phyloP scores from a whole-genome alignment of 164 flowering plant species.

The Vitis rupestris region DNA sequence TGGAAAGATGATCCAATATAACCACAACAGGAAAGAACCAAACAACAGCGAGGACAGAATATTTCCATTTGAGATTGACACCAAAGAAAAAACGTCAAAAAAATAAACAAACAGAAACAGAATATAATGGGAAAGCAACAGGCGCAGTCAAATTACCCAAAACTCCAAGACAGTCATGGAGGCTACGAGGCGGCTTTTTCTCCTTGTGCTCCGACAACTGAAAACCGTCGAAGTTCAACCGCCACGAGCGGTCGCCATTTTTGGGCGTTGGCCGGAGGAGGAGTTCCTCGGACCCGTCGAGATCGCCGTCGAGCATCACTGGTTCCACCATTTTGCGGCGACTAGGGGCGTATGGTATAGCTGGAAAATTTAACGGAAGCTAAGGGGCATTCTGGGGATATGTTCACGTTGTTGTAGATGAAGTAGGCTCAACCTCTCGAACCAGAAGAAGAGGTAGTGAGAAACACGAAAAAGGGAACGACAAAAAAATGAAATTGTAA shows the following conservation, averaged over 20 bases:
- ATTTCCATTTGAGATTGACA: background rate
- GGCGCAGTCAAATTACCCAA: slow-evolving; percentile 36
- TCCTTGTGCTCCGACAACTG: slow-evolving; percentile 55
- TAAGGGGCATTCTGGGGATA: background rate
- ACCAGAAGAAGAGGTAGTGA: background rate
- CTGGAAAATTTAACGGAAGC: background rate
- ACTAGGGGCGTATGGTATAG: background rate
- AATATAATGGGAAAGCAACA: background rate
- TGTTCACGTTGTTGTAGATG: background rate
- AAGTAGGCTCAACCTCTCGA: background rate
- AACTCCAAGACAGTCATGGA: slow-evolving; percentile 77
- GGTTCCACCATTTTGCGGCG: slow-evolving; percentile 38
- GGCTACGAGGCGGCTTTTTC: slow-evolving; percentile 47
- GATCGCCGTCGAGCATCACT: slow-evolving; percentile 14
- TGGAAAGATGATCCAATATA: background rate
- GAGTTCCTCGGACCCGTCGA: slow-evolving; percentile 38
- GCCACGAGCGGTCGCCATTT: slow-evolving; percentile 65
- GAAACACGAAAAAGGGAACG: too few species aligned
- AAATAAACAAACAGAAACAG: background rate
- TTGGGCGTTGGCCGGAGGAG: slow-evolving; percentile 29
- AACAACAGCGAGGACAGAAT: background rate
- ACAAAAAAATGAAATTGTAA: too few species aligned
- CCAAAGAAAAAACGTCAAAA: too few species aligned
- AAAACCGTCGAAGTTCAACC: slow-evolving; percentile 73
- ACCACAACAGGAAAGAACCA: background rate